These are phyloP conservation scores for Heterobasidion occidentale DNA, from an alignment of 1,284 basidiomycete species.

Conservation along the genomic window DNA sequence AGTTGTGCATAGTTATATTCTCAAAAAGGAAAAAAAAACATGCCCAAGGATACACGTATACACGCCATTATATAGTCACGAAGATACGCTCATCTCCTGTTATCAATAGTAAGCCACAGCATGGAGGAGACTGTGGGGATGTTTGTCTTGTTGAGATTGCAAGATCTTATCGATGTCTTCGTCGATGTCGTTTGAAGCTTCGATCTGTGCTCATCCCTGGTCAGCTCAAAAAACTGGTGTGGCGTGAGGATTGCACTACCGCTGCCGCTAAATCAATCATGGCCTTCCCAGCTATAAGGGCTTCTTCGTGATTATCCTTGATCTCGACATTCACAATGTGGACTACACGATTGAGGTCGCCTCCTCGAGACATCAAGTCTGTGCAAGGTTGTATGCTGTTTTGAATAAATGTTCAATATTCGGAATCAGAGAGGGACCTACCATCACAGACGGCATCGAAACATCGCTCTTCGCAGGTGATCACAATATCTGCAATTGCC, in stretches of 20 bases:
- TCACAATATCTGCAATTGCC: constrained; percentile 88
- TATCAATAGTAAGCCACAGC: constrained; percentile 81
- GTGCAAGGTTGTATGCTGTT: not conserved
- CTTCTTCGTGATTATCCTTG: constrained; percentile 99
- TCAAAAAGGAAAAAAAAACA: too few relatives aligned
- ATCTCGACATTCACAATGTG: constrained; percentile 99
- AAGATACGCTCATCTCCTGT: not conserved
- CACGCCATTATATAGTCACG: not conserved
- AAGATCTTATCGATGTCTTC: constrained; percentile 87
- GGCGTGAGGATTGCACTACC: constrained; percentile 39
- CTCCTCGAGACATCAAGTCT: constrained; percentile 87
- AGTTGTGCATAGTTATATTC: too few relatives aligned
- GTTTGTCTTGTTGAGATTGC: constrained; percentile 75
- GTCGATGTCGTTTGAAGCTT: constrained; percentile 80
- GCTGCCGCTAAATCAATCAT: constrained; percentile 90
- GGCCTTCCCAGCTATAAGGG: constrained; percentile 89
- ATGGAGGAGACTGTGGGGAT: constrained; percentile 90
- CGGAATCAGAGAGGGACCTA: constrained; percentile 29
- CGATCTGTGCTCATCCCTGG: constrained; percentile 54
- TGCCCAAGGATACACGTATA: too few relatives aligned
- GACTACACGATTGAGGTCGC: constrained; percentile 89
- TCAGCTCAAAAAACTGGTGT: constrained; percentile 1
- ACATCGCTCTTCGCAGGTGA: constrained; percentile 98
- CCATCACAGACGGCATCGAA: constrained; percentile 99
- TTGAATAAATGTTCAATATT: constrained; percentile 7